Conservation (phyloP, 371 early-diverging fungal genomes). For the Syncephalis plumigaleata region DNA sequence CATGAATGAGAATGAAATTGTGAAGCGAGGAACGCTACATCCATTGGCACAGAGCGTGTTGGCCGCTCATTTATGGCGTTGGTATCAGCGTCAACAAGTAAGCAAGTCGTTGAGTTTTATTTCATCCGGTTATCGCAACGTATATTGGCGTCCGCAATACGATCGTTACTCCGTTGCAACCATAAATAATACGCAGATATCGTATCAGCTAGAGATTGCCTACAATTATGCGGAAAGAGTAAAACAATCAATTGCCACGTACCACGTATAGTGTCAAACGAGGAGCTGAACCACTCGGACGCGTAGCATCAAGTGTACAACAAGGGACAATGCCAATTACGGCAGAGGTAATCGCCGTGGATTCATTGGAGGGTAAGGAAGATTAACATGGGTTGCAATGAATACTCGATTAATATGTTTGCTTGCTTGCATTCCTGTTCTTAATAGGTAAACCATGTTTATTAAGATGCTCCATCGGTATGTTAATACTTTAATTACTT, state of each 20-base stretch:
- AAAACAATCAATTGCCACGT: too few species aligned
- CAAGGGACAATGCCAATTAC: constrained; percentile 5
- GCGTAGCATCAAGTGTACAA: constrained; percentile 11
- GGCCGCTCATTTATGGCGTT: constrained; percentile 27
- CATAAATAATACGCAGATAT: constrained; percentile 18
- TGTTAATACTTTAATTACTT: too few species aligned
- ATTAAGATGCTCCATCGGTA: too few species aligned
- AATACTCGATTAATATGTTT: too few species aligned
- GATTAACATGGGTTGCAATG: constrained; percentile 1
- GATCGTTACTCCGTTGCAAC: constrained; percentile 17
- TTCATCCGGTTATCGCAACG: constrained; percentile 33
- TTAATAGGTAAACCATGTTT: constrained; percentile 11
- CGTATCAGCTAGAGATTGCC: too few species aligned
- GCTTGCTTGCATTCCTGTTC: constrained; percentile 24
- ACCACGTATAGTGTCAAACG: too few species aligned
- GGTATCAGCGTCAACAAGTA: constrained; percentile 24
- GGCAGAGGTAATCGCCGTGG: not conserved
- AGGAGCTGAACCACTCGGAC: too few species aligned
- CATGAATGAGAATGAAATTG: constrained; percentile 9
- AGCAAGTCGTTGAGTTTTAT: constrained; percentile 27
- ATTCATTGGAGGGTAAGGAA: not conserved
- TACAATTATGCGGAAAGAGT: too few species aligned
- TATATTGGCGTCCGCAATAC: constrained; percentile 23
- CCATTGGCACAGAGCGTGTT: constrained; percentile 13
- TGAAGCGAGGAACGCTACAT: constrained; percentile 9